Percentiles rank a stretch among this genome's conserved stretches.
Evolutionary conservation across 2,329 filamentous ascomycete species (phyloP).

Genomic region (Ophiocordyceps robertsii): DNA sequence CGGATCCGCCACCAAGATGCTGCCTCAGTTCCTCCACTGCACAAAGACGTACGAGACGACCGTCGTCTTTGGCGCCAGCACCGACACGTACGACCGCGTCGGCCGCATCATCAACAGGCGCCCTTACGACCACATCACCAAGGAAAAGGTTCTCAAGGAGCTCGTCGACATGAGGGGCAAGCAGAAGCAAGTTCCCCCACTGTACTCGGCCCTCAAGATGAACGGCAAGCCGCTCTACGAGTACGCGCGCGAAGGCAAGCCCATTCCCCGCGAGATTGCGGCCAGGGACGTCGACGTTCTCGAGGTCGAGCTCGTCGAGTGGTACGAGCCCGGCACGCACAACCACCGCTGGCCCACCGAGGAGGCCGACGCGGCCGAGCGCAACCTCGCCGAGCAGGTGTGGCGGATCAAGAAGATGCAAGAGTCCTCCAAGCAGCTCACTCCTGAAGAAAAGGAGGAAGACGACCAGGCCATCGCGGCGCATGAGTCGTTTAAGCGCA

Average conservation of each 20-base stretch:
- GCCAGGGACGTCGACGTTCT: conserved; percentile 65
- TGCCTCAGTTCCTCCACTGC: conserved; percentile 69
- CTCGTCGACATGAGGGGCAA: conserved; percentile 65
- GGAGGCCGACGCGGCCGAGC: conserved; percentile 64
- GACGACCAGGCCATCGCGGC: conserved; percentile 41
- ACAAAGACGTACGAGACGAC: conserved; percentile 89
- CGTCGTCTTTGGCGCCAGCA: conserved; percentile 80
- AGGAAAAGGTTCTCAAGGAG: conserved; percentile 62
- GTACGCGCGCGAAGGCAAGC: conserved; percentile 81
- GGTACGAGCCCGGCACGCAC: conserved; percentile 71
- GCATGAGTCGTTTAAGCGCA: conserved; percentile 43
- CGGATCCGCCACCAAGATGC: conserved; percentile 73
- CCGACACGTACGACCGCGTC: conserved; percentile 79
- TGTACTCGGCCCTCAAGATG: conserved; percentile 88
- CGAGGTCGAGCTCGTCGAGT: conserved; percentile 72
- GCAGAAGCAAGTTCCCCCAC: conserved; percentile 78
- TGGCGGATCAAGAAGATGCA: conserved; percentile 49
- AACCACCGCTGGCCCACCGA: conserved; percentile 65
- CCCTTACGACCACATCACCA: conserved; percentile 69
- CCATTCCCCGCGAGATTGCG: conserved; percentile 74
- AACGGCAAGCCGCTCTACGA: conserved; percentile 92
- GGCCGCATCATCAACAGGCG: conserved; percentile 71
- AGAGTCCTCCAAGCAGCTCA: conserved; percentile 32
- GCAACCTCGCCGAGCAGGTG: conserved; percentile 60
- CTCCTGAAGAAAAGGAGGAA: conserved; percentile 39